A percentile compares a stretch with the other conserved stretches of the same genome.
Conservation (phyloP, 2,329 filamentous ascomycete genomes). For the Cercospora sp. region DNA sequence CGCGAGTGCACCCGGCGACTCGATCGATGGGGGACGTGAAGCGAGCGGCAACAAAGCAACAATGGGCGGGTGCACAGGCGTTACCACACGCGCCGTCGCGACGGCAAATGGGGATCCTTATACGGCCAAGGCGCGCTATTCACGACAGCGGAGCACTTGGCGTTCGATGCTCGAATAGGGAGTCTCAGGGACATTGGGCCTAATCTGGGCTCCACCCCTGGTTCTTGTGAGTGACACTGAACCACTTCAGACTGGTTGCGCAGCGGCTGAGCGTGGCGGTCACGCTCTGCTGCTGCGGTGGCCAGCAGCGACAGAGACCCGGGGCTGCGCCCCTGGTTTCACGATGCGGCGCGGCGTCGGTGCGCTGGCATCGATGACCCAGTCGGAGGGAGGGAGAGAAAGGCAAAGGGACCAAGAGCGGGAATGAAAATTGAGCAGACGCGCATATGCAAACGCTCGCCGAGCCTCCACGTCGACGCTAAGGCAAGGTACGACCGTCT, state of each 20-base stretch:
- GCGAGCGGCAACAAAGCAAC: slow-evolving; percentile 18
- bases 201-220: slow-evolving; percentile 7
- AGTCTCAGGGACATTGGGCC: slow-evolving; percentile 10
- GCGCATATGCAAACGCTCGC: slow-evolving; percentile 7
- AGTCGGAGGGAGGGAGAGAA: background rate
- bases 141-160: slow-evolving; percentile 11
- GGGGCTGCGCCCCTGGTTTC: background rate
- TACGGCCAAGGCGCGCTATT: slow-evolving; percentile 20
- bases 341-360: slow-evolving; percentile 6
- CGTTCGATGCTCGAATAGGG: slow-evolving; percentile 12
- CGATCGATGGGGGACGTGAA: slow-evolving; percentile 7
- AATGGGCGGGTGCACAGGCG: slow-evolving; percentile 11
- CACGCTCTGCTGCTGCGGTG: slow-evolving; percentile 4
- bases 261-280: background rate
- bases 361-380: background rate
- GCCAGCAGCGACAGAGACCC: background rate
- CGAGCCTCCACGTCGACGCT: slow-evolving; percentile 11
- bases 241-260: slow-evolving; percentile 8
- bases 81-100: slow-evolving; percentile 8
- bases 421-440: background rate
- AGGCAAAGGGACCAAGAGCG: background rate
- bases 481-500: slow-evolving; percentile 10
- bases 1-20: slow-evolving; percentile 16
- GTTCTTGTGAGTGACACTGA: slow-evolving; percentile 5
- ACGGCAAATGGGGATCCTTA: slow-evolving; percentile 14